Evolutionary conservation across 176 grass and related monocot species (phyloP).

Genomic region (Zoysia japonica): DNA sequence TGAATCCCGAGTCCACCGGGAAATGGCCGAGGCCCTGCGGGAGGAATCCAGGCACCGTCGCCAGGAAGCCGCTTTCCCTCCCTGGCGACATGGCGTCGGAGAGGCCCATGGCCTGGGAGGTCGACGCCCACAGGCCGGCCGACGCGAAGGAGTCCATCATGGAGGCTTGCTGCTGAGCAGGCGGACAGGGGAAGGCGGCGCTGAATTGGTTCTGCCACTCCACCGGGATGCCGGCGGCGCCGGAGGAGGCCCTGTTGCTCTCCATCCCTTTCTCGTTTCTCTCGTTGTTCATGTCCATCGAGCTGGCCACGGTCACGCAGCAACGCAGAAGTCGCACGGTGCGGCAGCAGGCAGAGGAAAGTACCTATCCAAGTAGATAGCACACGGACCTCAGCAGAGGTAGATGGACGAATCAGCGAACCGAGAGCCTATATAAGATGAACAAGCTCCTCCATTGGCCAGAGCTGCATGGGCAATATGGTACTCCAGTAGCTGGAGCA

Average conservation of each 20-base stretch:
- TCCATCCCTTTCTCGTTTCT: slow-evolving; percentile 60
- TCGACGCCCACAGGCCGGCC: slow-evolving; percentile 52
- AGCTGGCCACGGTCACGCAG: neutral
- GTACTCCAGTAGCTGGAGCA: slow-evolving; percentile 14
- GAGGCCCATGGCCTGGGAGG: slow-evolving; percentile 52
- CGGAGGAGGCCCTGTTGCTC: slow-evolving; percentile 41
- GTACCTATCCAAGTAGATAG: neutral
- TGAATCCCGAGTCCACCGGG: slow-evolving; percentile 78
- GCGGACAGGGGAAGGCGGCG: slow-evolving; percentile 42
- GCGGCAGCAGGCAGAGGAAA: neutral
- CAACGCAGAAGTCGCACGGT: neutral
- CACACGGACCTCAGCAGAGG: neutral
- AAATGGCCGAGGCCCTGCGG: slow-evolving; percentile 61
- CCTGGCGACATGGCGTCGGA: slow-evolving; percentile 29
- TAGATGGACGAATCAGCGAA: slow-evolving; percentile 19
- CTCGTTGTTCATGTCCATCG: slow-evolving; percentile 60
- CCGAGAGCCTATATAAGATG: slow-evolving; percentile 30
- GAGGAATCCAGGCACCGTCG: slow-evolving; percentile 47
- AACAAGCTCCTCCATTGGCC: slow-evolving; percentile 28
- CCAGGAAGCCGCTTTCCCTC: slow-evolving; percentile 42
- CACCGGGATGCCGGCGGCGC: slow-evolving; percentile 38
- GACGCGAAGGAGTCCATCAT: slow-evolving; percentile 60
- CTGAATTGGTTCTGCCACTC: slow-evolving; percentile 63
- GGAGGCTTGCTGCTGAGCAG: slow-evolving; percentile 36
- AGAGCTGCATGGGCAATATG: slow-evolving; percentile 40